Evolutionary conservation across 192 early-diverging fungal species (phyloP), one percentile per base, ranked within the genome.

Genomic region (Gorgonomyces haynaldii): DNA sequence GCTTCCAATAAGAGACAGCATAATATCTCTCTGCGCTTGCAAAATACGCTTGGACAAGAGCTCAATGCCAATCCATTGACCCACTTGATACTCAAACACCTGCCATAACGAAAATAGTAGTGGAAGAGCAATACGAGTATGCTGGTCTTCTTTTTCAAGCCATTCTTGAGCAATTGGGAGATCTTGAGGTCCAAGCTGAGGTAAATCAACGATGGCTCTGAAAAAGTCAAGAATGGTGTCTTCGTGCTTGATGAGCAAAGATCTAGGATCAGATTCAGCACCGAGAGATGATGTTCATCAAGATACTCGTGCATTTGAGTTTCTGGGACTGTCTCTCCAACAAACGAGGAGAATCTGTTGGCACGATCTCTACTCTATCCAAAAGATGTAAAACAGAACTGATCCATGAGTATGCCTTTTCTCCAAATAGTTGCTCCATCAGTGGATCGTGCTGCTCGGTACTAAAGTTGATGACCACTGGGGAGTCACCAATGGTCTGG

Each of bases 31-130:
- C 51, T 74, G 67, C 24, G 65, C 66, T 41, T 64, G 59, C 23
- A 74, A 52, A 25, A 74, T 43, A 4, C 50, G 46, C 3, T 50
- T 34, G 17, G 62, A 57, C 12, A 74, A 56, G 0, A 53, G 47
- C 1, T 61, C 48, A 37, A 61, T 39, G 3, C 68, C 68, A 24
- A 74, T 60, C 68, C 68, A 74, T 43, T 74, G 67, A 27, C 56
- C 50, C 4, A 67, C 69, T 21, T 64, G 56, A 40, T 62, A 62
- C 49, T 74, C 69, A 60, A 74, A 74, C 4, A 74, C 72, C 55
- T 74, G 72, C 72, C 72, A 74, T 3, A 74, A 22, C 2, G 72
- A 60, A 26, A 74, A 53, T 29, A 74, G 30, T 9, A 74, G 58
- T 9, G 72, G 72, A 27, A 72, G 46, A 6, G 66, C 72, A 10